A percentile compares a stretch with the other conserved stretches of the same genome.
Evolutionary conservation across 768 basidiomycete species (phyloP).

Genomic region (Lyophyllum semitale): DNA sequence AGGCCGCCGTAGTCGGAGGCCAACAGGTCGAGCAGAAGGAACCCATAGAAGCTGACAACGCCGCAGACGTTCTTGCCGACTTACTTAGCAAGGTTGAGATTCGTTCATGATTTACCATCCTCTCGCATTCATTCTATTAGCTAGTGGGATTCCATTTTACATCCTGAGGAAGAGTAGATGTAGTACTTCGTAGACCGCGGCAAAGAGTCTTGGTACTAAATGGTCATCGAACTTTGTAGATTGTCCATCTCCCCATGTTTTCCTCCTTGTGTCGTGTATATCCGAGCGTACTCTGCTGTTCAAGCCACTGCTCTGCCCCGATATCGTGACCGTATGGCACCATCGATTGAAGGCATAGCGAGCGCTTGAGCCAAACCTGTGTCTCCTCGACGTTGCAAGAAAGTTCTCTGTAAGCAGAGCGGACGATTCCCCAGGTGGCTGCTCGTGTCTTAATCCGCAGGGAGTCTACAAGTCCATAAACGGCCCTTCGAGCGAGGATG

Average conservation of each 20-base stretch:
- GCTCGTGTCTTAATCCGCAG: conserved; percentile 53
- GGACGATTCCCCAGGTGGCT: conserved; percentile 60
- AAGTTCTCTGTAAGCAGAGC: conserved; percentile 66
- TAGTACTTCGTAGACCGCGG: conserved; percentile 7
- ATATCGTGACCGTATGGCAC: conserved; percentile 26
- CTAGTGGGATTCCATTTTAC: conserved; percentile 3
- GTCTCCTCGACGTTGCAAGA: conserved; percentile 42
- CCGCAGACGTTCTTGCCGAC: conserved; percentile 63
- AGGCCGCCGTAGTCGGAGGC: conserved; percentile 29
- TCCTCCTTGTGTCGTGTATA: conserved; percentile 62
- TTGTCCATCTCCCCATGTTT: conserved; percentile 57
- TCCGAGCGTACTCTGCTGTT: conserved; percentile 38
- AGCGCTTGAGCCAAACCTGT: conserved; percentile 47
- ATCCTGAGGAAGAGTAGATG: conserved; percentile 3
- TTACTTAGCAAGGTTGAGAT: conserved; percentile 67
- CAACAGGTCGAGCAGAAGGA: conserved; percentile 27
- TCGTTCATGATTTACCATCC: conserved; percentile 18
- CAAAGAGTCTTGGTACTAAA: neutral
- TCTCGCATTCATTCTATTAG: neutral
- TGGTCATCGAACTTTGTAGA: conserved; percentile 49
- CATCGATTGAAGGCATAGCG: conserved; percentile 45
- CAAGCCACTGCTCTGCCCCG: conserved; percentile 57
- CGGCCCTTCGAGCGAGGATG: conserved; percentile 37
- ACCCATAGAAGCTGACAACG: conserved; percentile 24
- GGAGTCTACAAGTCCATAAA: conserved; percentile 44